Conservation (phyloP, 768 basidiomycete species). For the Lanmaoa rubissima region DNA sequence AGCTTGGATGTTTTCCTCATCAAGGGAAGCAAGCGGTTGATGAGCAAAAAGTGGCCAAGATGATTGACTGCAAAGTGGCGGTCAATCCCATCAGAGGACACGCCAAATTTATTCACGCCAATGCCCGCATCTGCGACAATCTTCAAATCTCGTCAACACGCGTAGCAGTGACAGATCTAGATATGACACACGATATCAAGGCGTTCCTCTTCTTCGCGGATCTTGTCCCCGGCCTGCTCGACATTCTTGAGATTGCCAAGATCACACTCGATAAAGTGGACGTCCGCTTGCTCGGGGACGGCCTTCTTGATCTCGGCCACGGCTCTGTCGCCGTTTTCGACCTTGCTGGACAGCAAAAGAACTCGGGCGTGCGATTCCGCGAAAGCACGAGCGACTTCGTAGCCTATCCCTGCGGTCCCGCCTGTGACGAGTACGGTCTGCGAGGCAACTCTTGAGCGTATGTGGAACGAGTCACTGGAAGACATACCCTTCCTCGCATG, state of each 20-base stretch:
- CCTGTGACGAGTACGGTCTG: slow-evolving; percentile 1
- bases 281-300: not conserved
- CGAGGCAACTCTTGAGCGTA: not conserved
- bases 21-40: slow-evolving; percentile 4
- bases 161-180: not conserved
- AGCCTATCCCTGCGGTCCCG: not conserved
- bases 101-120: not conserved
- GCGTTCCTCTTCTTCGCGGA: not conserved
- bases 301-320: not conserved
- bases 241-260: not conserved
- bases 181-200: not conserved
- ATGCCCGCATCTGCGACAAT: not conserved
- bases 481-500: not conserved
- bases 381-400: not conserved
- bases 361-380: not conserved
- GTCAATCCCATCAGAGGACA: not conserved
- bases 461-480: not conserved
- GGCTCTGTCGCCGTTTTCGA: not conserved
- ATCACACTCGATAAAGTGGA: slow-evolving; percentile 2
- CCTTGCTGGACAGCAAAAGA: not conserved
- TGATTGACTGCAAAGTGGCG: not conserved
- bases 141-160: not conserved
- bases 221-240: not conserved
- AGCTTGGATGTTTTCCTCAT: not conserved
- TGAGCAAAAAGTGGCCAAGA: not conserved